Conservation (phyloP, 768 basidiomycete species). For the Calvatia gigantea region DNA sequence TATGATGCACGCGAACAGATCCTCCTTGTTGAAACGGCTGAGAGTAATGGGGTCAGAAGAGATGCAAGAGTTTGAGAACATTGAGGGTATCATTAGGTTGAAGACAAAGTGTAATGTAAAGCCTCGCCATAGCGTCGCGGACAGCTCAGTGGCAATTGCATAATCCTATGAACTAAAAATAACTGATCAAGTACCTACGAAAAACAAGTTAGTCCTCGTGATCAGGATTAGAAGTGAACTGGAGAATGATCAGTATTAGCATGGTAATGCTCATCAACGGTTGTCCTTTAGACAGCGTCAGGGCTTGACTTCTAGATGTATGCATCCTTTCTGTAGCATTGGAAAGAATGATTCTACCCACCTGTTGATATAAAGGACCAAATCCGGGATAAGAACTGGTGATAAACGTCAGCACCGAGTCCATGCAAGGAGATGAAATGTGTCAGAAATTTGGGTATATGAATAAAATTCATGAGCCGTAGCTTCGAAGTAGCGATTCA, state of each 20-base stretch:
- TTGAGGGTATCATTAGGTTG: not conserved
- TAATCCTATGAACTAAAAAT: not conserved
- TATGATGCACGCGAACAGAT: not conserved
- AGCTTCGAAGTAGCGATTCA: conserved; percentile 91
- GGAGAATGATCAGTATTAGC: conserved; percentile 73
- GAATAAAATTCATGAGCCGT: conserved; percentile 61
- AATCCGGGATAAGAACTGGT: conserved; percentile 16
- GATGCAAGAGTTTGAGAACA: not conserved
- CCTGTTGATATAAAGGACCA: not conserved
- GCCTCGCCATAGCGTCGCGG: not conserved
- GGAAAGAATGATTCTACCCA: conserved; percentile 26
- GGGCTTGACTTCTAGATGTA: conserved; percentile 90
- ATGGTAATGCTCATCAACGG: conserved; percentile 74
- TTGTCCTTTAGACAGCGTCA: conserved; percentile 72
- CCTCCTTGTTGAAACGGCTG: too few species aligned
- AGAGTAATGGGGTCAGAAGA: not conserved
- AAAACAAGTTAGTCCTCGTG: conserved; percentile 1
- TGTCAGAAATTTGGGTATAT: conserved; percentile 95
- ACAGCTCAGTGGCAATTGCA: not conserved
- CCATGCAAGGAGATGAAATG: conserved; percentile 18
- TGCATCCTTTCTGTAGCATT: conserved; percentile 46
- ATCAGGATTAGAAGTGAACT: not conserved
- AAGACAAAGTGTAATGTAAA: not conserved
- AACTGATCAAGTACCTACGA: conserved; percentile 2
- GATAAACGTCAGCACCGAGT: conserved; percentile 3